phyloP scores from a whole-genome alignment of 257 asterid genomes.

The Rhazya stricta region DNA sequence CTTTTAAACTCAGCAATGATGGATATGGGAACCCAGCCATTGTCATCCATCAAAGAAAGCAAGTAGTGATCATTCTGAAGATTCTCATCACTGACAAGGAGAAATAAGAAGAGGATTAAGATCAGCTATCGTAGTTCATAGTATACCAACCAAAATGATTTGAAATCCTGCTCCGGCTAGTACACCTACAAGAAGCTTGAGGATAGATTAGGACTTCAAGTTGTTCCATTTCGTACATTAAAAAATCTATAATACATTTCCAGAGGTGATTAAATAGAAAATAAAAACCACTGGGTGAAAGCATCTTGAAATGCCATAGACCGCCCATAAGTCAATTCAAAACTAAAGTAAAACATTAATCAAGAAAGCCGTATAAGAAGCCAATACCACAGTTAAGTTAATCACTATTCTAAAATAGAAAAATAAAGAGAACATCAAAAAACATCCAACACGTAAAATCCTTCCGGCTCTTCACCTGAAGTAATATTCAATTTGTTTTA shows the following conservation, averaged over 20 bases:
- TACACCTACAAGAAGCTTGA: too few species aligned
- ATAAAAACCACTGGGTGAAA: background rate
- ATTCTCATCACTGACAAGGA: slow-evolving; percentile 71
- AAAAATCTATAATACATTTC: background rate
- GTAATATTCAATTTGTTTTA: slow-evolving; percentile 89
- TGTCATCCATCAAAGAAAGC: slow-evolving; percentile 79
- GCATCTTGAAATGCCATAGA: background rate
- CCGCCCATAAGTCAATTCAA: background rate
- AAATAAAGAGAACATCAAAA: too few species aligned
- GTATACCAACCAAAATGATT: background rate
- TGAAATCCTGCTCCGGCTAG: background rate
- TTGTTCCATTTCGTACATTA: background rate
- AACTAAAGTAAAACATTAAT: background rate
- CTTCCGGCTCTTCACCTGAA: slow-evolving; percentile 56
- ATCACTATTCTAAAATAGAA: background rate
- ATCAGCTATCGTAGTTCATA: slow-evolving; percentile 7
- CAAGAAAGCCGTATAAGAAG: background rate
- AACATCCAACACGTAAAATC: background rate
- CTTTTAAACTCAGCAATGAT: slow-evolving; percentile 64
- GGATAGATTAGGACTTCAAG: background rate
- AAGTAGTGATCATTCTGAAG: slow-evolving; percentile 60
- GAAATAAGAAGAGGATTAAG: slow-evolving; percentile 19
- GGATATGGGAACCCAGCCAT: slow-evolving; percentile 89
- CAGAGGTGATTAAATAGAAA: background rate
- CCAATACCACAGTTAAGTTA: background rate